Evolutionary conservation across 2,329 filamentous ascomycete genomes (phyloP).

Genomic region (Sarocladiaceae sp.): DNA sequence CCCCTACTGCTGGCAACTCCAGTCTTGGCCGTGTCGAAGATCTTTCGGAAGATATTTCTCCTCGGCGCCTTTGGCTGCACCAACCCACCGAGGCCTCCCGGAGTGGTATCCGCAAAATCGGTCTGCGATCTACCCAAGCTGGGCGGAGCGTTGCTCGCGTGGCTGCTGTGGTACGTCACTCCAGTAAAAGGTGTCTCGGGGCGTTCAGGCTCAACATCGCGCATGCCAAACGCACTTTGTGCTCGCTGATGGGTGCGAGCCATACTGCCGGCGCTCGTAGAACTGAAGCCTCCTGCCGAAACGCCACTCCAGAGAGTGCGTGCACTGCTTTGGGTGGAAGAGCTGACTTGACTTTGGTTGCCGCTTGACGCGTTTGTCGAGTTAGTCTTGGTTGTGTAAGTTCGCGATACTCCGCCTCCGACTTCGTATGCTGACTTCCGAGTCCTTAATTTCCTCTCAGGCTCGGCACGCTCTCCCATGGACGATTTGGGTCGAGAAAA

Average conservation of each 20-base stretch:
- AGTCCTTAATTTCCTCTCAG: slow-evolving; percentile 46
- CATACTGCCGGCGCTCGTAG: slow-evolving; percentile 90
- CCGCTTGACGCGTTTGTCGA: slow-evolving; percentile 72
- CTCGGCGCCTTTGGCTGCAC: slow-evolving; percentile 71
- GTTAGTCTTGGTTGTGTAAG: slow-evolving; percentile 82
- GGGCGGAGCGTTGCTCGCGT: slow-evolving; percentile 49
- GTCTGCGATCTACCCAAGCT: slow-evolving; percentile 53
- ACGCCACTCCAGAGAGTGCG: slow-evolving; percentile 89
- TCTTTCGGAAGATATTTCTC: slow-evolving; percentile 90
- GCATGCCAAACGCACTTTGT: slow-evolving; percentile 58
- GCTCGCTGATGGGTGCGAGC: slow-evolving; percentile 66
- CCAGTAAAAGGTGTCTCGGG: slow-evolving; percentile 65
- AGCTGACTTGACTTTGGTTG: slow-evolving; percentile 65
- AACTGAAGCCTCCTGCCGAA: slow-evolving; percentile 86
- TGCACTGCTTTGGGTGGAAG: slow-evolving; percentile 70
- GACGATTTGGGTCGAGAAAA: slow-evolving; percentile 55
- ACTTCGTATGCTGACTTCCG: slow-evolving; percentile 78
- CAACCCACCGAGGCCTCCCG: slow-evolving; percentile 71
- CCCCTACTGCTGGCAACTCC: slow-evolving; percentile 84
- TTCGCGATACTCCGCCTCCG: slow-evolving; percentile 63
- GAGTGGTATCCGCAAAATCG: slow-evolving; percentile 58
- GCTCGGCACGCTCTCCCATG: slow-evolving; percentile 35
- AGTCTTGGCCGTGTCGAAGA: slow-evolving; percentile 89
- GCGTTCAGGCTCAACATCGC: slow-evolving; percentile 48
- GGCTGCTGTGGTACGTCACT: slow-evolving; percentile 86